Evolutionary conservation across 208 protist genomes (phyloP).

Genomic region (Crithidia brevicula): DNA sequence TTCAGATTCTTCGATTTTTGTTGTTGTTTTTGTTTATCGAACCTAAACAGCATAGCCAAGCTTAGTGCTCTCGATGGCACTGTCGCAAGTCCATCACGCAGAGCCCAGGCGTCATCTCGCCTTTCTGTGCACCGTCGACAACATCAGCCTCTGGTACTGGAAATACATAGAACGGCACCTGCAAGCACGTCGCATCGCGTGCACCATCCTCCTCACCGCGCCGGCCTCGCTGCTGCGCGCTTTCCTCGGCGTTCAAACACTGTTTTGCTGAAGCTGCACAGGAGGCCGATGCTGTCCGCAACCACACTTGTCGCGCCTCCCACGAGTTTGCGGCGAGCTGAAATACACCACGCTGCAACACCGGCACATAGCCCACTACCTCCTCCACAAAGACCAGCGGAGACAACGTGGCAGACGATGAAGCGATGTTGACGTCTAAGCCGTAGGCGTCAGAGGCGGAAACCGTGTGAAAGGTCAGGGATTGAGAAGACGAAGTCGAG

Average conservation of each 20-base stretch:
- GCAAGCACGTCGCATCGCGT: not conserved
- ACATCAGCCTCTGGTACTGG: not conserved
- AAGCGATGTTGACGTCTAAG: not conserved
- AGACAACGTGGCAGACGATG: not conserved
- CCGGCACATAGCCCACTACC: constrained; percentile 13
- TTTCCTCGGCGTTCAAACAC: not conserved
- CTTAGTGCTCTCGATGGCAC: too few species aligned
- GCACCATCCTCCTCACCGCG: too few species aligned
- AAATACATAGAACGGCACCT: not conserved
- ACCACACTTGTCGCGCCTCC: constrained; percentile 14
- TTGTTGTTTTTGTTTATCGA: not conserved
- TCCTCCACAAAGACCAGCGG: constrained; percentile 4
- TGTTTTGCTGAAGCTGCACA: not conserved
- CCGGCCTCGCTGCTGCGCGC: not conserved
- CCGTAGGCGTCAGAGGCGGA: not conserved
- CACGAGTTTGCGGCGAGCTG: not conserved
- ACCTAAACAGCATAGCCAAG: too few species aligned
- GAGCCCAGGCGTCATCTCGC: not conserved
- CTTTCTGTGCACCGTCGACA: not conserved
- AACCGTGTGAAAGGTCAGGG: not conserved
- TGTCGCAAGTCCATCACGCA: not conserved
- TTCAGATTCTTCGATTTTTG: not conserved
- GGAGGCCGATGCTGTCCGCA: not conserved
- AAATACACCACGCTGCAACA: not conserved
- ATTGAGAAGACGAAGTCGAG: too few species aligned